Conservation (phyloP, 495 filamentous ascomycete genomes). For the Penicillium roqueforti region DNA sequence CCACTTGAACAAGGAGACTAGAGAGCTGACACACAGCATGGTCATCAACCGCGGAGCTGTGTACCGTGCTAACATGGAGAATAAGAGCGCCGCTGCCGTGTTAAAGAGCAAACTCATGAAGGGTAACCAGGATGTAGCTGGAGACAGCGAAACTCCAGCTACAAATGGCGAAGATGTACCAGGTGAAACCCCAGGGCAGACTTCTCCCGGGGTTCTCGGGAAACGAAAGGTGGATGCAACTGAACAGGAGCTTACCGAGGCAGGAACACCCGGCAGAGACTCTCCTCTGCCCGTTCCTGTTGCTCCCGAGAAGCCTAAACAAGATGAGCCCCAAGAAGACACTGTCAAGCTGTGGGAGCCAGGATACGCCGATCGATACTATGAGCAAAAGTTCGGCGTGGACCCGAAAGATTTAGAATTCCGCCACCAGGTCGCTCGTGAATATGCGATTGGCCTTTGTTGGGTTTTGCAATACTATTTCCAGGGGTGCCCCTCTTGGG, state of each 20-base stretch:
- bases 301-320: slow-evolving; percentile 35
- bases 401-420: slow-evolving; percentile 78
- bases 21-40: slow-evolving; percentile 78
- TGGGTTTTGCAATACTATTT: slow-evolving; percentile 99
- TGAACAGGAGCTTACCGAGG: slow-evolving; percentile 55
- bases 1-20: slow-evolving; percentile 56
- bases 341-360: slow-evolving; percentile 90
- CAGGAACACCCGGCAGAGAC: slow-evolving; percentile 54
- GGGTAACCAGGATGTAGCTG: slow-evolving; percentile 22
- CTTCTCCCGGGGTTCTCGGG: slow-evolving; percentile 47
- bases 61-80: slow-evolving; percentile 75
- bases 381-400: slow-evolving; percentile 94
- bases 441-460: slow-evolving; percentile 93
- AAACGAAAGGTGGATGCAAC: slow-evolving; percentile 62
- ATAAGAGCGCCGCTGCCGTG: slow-evolving; percentile 89
- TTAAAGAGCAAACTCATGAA: slow-evolving; percentile 77
- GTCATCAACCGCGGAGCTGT: slow-evolving; percentile 73
- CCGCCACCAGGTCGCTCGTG: slow-evolving; percentile 82
- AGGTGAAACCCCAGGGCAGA: slow-evolving; percentile 24
- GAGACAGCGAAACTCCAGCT: slow-evolving; percentile 15
- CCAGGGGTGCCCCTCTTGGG: slow-evolving; percentile 90
- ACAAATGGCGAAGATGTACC: slow-evolving; percentile 16
- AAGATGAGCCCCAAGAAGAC: slow-evolving; percentile 65
- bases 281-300: slow-evolving; percentile 41
- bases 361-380: slow-evolving; percentile 93